Percentiles rank a stretch among this genome's conserved stretches.
phyloP scores from a whole-genome alignment of 2,329 filamentous ascomycete genomes.

The Pseudogymnoascus sp. region DNA sequence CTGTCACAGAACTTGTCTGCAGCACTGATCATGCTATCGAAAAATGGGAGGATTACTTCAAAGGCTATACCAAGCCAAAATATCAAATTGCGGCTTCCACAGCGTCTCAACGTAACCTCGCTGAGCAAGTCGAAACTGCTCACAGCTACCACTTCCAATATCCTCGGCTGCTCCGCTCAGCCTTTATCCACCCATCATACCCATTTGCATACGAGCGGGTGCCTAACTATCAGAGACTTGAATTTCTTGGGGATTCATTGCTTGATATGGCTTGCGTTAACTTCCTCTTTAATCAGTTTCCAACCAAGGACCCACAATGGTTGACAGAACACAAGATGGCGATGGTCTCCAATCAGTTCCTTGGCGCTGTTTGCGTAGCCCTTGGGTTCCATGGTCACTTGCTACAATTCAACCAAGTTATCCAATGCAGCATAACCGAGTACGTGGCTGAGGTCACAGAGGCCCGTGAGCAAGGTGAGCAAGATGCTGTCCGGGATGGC shows the following conservation, averaged over 20 bases:
- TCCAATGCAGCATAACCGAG: slow-evolving; percentile 40
- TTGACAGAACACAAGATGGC: slow-evolving; percentile 98
- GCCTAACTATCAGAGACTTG: slow-evolving; percentile 81
- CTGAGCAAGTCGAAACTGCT: slow-evolving; percentile 48
- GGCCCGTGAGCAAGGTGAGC: slow-evolving; percentile 35
- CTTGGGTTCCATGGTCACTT: slow-evolving; percentile 72
- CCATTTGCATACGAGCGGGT: slow-evolving; percentile 66
- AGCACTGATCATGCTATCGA: slow-evolving; percentile 61
- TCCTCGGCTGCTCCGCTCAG: slow-evolving; percentile 69
- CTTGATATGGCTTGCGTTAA: slow-evolving; percentile 81
- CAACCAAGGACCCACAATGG: slow-evolving; percentile 84
- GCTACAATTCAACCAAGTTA: slow-evolving; percentile 40
- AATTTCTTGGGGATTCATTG: slow-evolving; percentile 84
- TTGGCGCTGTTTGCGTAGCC: slow-evolving; percentile 71
- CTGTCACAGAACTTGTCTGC: slow-evolving; percentile 62
- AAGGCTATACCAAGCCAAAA: slow-evolving; percentile 56
- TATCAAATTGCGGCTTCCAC: slow-evolving; percentile 60
- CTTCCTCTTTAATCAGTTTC: slow-evolving; percentile 68
- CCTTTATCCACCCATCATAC: slow-evolving; percentile 82
- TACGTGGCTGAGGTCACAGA: slow-evolving; percentile 52
- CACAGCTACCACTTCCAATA: slow-evolving; percentile 62
- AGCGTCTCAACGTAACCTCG: slow-evolving; percentile 61
- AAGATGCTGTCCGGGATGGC: slow-evolving; percentile 28
- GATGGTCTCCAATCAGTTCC: slow-evolving; percentile 96
- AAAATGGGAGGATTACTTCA: slow-evolving; percentile 65